A percentile compares a stretch with the other conserved stretches of the same genome.
Evolutionary conservation across 805 yeast species (phyloP).

Genomic region (Saccharomycopsis fermentans): DNA sequence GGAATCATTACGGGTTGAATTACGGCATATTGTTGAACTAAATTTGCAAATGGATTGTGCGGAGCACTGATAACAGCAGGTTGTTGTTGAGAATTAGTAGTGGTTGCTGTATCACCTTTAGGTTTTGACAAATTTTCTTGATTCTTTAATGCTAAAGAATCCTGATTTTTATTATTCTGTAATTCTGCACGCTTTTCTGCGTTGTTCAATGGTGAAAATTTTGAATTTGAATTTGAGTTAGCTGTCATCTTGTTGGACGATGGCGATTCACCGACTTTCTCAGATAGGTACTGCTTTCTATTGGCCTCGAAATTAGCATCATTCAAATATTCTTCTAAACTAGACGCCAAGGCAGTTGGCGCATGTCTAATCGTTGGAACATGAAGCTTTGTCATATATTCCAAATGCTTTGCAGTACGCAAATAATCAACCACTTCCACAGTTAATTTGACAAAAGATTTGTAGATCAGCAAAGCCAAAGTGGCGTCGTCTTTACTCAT

Average conservation of each 20-base stretch:
- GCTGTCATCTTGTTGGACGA: slow-evolving; percentile 20
- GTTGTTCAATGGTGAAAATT: neutral
- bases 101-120: slow-evolving; percentile 26
- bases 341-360: slow-evolving; percentile 81
- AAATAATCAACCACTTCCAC: slow-evolving; percentile 79
- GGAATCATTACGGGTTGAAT: slow-evolving; percentile 10
- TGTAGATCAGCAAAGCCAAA: slow-evolving; percentile 75
- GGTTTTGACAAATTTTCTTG: slow-evolving; percentile 27
- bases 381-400: slow-evolving; percentile 74
- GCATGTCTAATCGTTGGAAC: slow-evolving; percentile 97
- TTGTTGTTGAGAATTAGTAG: slow-evolving; percentile 24
- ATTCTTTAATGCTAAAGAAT: slow-evolving; percentile 16
- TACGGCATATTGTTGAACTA: slow-evolving; percentile 14
- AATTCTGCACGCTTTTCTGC: slow-evolving; percentile 1
- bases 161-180: slow-evolving; percentile 18
- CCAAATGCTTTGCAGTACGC: slow-evolving; percentile 81
- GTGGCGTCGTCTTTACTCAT: slow-evolving; percentile 81
- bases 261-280: slow-evolving; percentile 33
- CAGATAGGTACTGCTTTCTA: slow-evolving; percentile 66
- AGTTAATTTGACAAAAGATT: slow-evolving; percentile 76
- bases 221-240: slow-evolving; percentile 4
- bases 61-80: slow-evolving; percentile 17
- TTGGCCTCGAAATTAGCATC: slow-evolving; percentile 80
- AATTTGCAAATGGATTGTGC: slow-evolving; percentile 26
- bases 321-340: slow-evolving; percentile 78